Conservation (phyloP, 2,329 filamentous ascomycete genomes). For the Phyllosticta citriasiana region DNA sequence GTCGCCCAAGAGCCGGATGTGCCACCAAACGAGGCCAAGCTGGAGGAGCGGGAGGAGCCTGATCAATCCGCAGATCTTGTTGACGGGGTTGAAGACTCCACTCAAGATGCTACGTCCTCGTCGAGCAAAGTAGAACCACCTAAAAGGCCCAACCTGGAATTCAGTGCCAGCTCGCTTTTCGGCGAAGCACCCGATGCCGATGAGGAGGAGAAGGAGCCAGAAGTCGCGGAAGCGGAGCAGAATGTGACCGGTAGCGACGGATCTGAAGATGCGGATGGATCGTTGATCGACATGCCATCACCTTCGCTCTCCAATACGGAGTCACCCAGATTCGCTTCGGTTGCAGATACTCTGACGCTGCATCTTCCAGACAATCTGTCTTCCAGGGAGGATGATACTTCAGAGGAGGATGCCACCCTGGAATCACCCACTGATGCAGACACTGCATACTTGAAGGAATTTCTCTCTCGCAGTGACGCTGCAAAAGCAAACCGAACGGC, state of each 20-base stretch:
- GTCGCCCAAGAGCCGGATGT: not conserved
- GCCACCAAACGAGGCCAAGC: not conserved
- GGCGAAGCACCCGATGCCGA: not conserved
- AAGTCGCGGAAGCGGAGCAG: not conserved
- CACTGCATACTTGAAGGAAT: constrained; percentile 40
- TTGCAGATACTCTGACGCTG: constrained; percentile 11
- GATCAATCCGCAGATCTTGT: not conserved
- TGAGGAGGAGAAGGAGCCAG: not conserved
- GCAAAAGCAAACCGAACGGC: constrained; percentile 31
- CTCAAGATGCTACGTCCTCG: not conserved
- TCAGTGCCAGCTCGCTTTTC: not conserved
- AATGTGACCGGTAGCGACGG: not conserved
- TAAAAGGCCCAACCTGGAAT: not conserved
- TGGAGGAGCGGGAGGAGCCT: not conserved
- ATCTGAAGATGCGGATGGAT: not conserved
- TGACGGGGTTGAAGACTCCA: not conserved
- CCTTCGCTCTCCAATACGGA: constrained; percentile 5
- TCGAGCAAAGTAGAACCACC: not conserved
- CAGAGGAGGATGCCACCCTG: not conserved
- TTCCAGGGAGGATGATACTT: not conserved
- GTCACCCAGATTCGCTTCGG: constrained; percentile 5
- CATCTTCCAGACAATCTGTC: constrained; percentile 1
- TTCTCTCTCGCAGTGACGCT: constrained; percentile 39
- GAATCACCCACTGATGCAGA: constrained; percentile 33
- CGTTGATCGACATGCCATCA: constrained; percentile 1